Conservation (phyloP, 2,329 filamentous ascomycete species). For the Fusarium falciforme region DNA sequence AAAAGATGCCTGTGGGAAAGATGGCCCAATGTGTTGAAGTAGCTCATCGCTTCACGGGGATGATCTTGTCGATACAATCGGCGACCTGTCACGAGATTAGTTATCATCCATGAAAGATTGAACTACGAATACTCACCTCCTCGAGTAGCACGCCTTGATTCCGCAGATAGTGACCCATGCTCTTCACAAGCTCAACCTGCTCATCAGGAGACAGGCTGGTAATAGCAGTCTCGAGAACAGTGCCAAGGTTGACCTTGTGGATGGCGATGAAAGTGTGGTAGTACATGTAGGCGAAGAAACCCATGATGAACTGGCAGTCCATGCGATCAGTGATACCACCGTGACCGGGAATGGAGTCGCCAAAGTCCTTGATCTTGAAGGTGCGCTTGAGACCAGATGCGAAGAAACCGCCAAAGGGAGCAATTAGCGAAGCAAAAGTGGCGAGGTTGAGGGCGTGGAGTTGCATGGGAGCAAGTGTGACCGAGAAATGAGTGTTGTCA, state of each 20-base stretch:
- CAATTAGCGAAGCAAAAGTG: constrained; percentile 95
- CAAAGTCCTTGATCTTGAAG: constrained; percentile 99
- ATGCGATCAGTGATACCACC: constrained; percentile 98
- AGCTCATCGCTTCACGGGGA: constrained; percentile 38
- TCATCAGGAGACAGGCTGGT: constrained; percentile 88
- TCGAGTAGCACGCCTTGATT: constrained; percentile 67
- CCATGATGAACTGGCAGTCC: constrained; percentile 99
- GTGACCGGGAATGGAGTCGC: constrained; percentile 96
- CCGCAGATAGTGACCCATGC: constrained; percentile 71
- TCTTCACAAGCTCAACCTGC: constrained; percentile 83
- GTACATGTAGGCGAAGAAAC: constrained; percentile 98
- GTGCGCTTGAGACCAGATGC: constrained; percentile 97
- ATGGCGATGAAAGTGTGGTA: constrained; percentile 97
- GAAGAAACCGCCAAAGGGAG: constrained; percentile 98
- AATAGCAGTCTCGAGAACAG: constrained; percentile 90
- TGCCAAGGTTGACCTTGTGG: constrained; percentile 85
- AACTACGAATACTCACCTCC: constrained; percentile 41
- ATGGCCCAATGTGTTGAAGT: constrained; percentile 3
- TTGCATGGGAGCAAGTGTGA: constrained; percentile 89
- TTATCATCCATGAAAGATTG: background rate
- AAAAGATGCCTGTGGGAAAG: constrained; percentile 21
- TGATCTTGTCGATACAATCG: constrained; percentile 42
- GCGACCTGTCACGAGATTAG: constrained; percentile 37
- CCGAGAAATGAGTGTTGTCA: constrained; percentile 67
- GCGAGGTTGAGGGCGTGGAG: constrained; percentile 91